phyloP scores from a whole-genome alignment of 176 grass and related monocot species.

The Phoenix dactylifera region DNA sequence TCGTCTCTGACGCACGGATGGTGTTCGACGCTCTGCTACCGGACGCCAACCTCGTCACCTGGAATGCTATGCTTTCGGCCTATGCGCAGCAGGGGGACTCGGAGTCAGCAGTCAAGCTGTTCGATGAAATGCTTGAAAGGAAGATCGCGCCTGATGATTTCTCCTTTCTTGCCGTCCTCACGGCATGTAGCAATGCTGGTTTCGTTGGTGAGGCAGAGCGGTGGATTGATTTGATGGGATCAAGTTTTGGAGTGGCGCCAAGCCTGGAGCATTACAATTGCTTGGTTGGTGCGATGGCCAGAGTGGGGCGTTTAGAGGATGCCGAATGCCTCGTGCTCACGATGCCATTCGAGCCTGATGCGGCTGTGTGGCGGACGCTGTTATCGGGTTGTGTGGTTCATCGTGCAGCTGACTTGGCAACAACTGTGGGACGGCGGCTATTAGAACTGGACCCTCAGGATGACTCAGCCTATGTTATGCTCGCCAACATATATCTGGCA shows the following conservation, averaged over 20 bases:
- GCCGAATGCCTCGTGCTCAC: conserved; percentile 18
- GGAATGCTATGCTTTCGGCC: conserved; percentile 31
- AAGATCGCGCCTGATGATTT: conserved; percentile 19
- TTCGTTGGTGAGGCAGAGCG: conserved; percentile 11
- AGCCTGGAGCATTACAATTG: conserved; percentile 39
- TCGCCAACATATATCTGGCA: conserved; percentile 32
- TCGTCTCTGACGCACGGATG: conserved; percentile 13
- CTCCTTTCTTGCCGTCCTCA: conserved; percentile 35
- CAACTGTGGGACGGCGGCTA: conserved; percentile 7
- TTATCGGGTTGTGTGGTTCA: conserved; percentile 32
- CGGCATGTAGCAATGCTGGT: conserved; percentile 38
- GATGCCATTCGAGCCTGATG: conserved; percentile 38
- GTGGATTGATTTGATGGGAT: conserved; percentile 34
- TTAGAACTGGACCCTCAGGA: conserved; percentile 30
- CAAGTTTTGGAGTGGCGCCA: conserved; percentile 18
- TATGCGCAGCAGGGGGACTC: conserved; percentile 30
- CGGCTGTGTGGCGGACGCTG: conserved; percentile 30
- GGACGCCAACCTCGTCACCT: conserved; percentile 22
- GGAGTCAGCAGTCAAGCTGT: neutral
- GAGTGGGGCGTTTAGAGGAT: conserved; percentile 24
- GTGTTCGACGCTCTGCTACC: conserved; percentile 22
- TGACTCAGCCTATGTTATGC: conserved; percentile 38
- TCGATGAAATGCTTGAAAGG: conserved; percentile 21
- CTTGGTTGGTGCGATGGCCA: conserved; percentile 34
- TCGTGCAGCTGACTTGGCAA: conserved; percentile 22